Percentiles rank a stretch among this genome's conserved stretches.
Evolutionary conservation across 2,329 filamentous ascomycete genomes (phyloP).

Genomic region (Nigrospora oryzae): DNA sequence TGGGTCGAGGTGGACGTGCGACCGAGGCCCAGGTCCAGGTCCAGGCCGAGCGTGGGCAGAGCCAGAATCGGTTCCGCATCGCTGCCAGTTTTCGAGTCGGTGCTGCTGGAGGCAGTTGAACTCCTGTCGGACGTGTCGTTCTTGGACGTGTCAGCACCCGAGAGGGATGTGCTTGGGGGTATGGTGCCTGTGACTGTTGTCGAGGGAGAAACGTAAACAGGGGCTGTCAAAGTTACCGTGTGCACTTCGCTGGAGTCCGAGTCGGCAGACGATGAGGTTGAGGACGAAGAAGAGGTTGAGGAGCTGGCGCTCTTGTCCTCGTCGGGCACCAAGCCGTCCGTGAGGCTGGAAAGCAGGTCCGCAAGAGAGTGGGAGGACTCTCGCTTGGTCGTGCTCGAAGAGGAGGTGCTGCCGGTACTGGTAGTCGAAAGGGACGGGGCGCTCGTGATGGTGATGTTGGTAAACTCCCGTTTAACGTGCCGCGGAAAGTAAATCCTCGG

Average conservation of each 20-base stretch:
- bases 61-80: no score
- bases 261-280: background rate
- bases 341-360: constrained; percentile 14
- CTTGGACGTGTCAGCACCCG: no score
- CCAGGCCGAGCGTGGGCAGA: background rate
- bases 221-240: background rate
- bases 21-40: background rate
- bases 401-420: constrained; percentile 6
- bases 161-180: no score
- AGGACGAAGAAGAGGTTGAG: constrained; percentile 6
- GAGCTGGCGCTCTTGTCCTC: constrained; percentile 2
- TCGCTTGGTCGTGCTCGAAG: constrained; percentile 12
- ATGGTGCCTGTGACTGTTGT: constrained; percentile 5
- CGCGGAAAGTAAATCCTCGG: constrained; percentile 34
- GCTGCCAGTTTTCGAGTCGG: no score
- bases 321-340: constrained; percentile 1
- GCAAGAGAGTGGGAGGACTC: constrained; percentile 10
- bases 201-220: constrained; percentile 2
- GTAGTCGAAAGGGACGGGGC: constrained; percentile 9
- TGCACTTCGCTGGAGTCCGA: background rate
- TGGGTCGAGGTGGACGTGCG: no score
- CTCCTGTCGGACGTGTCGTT: no score
- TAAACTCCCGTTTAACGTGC: constrained; percentile 30
- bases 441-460: constrained; percentile 22
- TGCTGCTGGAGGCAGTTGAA: no score